Conservation (phyloP, 176 grass and related monocot genomes). For the Raddia guianensis region DNA sequence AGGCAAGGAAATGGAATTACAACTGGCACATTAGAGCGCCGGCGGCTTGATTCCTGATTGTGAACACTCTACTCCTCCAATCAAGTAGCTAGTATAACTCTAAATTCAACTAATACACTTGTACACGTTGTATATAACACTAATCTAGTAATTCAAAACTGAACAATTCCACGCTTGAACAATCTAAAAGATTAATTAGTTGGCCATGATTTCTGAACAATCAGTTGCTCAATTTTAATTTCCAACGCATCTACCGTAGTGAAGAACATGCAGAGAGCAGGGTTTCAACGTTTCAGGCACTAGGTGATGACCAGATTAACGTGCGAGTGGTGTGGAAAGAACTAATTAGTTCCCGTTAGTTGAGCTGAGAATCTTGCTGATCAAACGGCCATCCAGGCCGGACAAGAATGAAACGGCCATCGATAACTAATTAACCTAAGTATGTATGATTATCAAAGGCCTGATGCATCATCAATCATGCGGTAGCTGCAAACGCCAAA, state of each 20-base stretch:
- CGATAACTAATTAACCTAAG: neutral
- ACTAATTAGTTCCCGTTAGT: slow-evolving; percentile 1
- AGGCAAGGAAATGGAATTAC: neutral
- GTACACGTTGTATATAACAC: neutral
- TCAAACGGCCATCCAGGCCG: neutral
- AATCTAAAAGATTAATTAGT: neutral
- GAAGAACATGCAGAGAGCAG: slow-evolving; percentile 35
- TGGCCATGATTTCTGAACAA: neutral
- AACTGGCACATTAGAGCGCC: neutral
- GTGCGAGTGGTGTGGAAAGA: neutral
- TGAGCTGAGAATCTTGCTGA: slow-evolving; percentile 23
- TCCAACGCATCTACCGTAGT: neutral
- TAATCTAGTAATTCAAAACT: neutral
- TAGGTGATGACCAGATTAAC: neutral
- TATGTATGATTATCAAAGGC: neutral
- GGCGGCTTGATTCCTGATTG: neutral
- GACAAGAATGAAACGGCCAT: neutral
- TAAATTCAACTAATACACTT: neutral
- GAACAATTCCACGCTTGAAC: neutral
- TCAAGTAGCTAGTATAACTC: neutral
- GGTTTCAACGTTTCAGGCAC: slow-evolving; percentile 2
- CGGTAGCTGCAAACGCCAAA: neutral
- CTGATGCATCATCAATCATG: neutral
- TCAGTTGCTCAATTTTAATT: neutral
- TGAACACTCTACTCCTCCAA: neutral